Base-by-base conservation (phyloP, 257 asterid genomes). In the Penstemon barbatus region DNA sequence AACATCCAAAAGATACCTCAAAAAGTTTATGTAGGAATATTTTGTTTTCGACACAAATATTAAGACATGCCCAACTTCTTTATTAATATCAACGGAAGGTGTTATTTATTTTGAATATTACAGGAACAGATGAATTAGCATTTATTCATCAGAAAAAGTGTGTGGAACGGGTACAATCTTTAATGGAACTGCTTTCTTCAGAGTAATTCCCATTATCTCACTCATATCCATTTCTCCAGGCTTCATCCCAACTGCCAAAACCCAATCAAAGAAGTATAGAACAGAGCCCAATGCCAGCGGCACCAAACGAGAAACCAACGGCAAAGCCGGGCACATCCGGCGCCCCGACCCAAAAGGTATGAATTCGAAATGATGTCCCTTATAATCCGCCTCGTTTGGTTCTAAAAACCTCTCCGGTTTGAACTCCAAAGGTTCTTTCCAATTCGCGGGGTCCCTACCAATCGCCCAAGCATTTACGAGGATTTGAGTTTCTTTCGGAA, bases 401-500 rank as follows among this genome's bases (percentile, higher is more conserved):
- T 82, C 84, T 63, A 87, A 4, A 41, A 89, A 85, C 69, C 96
- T 81, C 62, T 85, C 92, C 3, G 95, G 92, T 48, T 15, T 69
- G 68, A 89, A 86, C 6, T 77, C 70, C 1, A 57, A 12, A 0
- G 96, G 82, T 3, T 84, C 71, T 57, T 83, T 73, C 95, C 95
- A 87, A 0, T 61, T 72, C 2, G 57, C 75, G 4, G 87, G 88
- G 61, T 89, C 94, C 38, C 94, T 77, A 2, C 91, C 89, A 0
- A 86, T 84, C 0, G 93, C 87, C 96, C 96, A 89, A 3, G 81
- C 83, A 0, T 89, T 89, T 0, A 89, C 91, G 0, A 89, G 83
- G 19, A 89, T 69, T 36, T 86, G 91, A 0, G 94, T 83, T 44
- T 81, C 94, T 75, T 86, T 81, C 6, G 95, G 89, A 8, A 87